phyloP scores from a whole-genome alignment of 1,139 yeast species.

The Debaryomycetaceae sp. region DNA sequence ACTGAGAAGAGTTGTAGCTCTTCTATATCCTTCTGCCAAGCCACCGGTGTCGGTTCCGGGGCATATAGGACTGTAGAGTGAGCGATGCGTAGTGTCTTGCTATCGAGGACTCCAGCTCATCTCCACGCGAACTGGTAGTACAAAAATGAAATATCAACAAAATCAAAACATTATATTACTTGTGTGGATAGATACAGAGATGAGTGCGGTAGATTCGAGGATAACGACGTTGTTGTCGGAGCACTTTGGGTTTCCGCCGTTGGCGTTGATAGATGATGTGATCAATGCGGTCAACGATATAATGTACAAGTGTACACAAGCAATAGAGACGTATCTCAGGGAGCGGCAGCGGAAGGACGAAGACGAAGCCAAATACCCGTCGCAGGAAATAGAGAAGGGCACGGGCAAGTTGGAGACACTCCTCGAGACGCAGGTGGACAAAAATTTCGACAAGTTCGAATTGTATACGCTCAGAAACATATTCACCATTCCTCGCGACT shows the following conservation, averaged over 20 bases:
- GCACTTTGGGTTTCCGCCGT: slow-evolving; percentile 83
- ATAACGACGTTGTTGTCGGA: slow-evolving; percentile 70
- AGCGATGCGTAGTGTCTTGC: too few relatives aligned
- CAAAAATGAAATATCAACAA: not conserved
- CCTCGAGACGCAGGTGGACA: slow-evolving; percentile 75
- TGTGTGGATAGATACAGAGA: not conserved
- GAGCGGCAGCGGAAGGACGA: slow-evolving; percentile 23
- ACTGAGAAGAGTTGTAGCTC: too few relatives aligned
- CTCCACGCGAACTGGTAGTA: not conserved
- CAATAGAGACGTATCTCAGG: slow-evolving; percentile 64
- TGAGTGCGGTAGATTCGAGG: slow-evolving; percentile 34
- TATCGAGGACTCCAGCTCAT: not conserved
- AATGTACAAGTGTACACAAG: slow-evolving; percentile 78
- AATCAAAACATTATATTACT: slow-evolving; percentile 1
- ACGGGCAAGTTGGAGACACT: slow-evolving; percentile 78
- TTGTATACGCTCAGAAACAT: slow-evolving; percentile 77
- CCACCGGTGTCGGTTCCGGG: too few relatives aligned
- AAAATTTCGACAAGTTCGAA: slow-evolving; percentile 84
- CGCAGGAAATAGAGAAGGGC: slow-evolving; percentile 65
- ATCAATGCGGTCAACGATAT: slow-evolving; percentile 86
- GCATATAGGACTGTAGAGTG: too few relatives aligned
- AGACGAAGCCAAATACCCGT: slow-evolving; percentile 9
- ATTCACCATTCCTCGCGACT: slow-evolving; percentile 65
- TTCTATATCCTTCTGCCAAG: too few relatives aligned
- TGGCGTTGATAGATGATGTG: slow-evolving; percentile 83